Base-by-base conservation (phyloP, 2,329 filamentous ascomycete species). In the Aaosphaeria arxii region DNA sequence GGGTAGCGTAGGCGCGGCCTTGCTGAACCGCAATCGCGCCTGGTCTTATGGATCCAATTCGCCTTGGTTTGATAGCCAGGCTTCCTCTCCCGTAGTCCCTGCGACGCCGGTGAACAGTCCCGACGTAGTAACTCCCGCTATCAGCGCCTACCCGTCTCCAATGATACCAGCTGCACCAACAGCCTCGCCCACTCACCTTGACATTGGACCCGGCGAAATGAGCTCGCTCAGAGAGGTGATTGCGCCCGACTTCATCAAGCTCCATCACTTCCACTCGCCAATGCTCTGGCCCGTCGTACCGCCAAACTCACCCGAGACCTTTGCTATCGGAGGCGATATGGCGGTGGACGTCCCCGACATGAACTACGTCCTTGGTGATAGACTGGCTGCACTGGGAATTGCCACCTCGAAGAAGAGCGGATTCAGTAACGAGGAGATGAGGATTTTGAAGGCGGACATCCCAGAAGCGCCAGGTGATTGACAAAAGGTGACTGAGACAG, bases 301-400 rank as follows among this genome's bases (percentile, higher is more conserved):
- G n/a, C 50, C 50, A 33, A 52, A 52, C 36, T 44, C 47, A 29
- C 50, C 50, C 2, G 47, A 52, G 31, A 30, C 30, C n/a, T 46
- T n/a, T 11, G 31, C 40, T 4, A n/a, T 45, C 24, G n/a, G 39
- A 5, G 36, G 4, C 5, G 30, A 17, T 9, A 35, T 17, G 3
- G 24, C 5, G 11, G 35, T 42, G 6, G 40, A 9, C 13, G 31
- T 28, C 33, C 40, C 41, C 4, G 45, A 47, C 13, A 40, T 39
- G 39, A 40, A 35, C 28, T 11, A 43, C 9, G 44, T 44, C 30
- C 35, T 48, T 5, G 38, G 36, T 11, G 48, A 47, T 32, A 31
- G 48, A 28, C 31, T 51, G 13, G 42, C 45, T 4, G 45, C 36
- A 7, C 42, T 48, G 2, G 43, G 11, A 32, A 9, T 39, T 35